Evolutionary conservation across 2,329 filamentous ascomycete genomes (phyloP).

Genomic region (Fusarium setosum): DNA sequence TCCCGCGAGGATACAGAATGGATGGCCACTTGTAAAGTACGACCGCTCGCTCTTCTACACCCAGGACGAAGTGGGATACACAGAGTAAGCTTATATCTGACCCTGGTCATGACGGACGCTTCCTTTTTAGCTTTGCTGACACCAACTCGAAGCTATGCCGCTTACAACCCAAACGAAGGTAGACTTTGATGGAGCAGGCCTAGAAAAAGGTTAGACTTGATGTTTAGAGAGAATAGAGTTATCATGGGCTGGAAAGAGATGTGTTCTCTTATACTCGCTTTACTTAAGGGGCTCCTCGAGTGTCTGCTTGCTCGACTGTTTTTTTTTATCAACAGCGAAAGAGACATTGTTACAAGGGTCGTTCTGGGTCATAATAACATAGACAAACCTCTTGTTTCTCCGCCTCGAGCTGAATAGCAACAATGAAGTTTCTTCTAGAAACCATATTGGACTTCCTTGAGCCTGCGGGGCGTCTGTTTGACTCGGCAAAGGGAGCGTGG

Average conservation of each 20-base stretch:
- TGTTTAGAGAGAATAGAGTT: not conserved
- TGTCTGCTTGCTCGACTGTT: too few species aligned
- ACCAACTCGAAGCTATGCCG: constrained; percentile 17
- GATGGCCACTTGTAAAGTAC: constrained; percentile 37
- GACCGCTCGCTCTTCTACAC: constrained; percentile 38
- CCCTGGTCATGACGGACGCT: too few species aligned
- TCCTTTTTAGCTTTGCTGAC: too few species aligned
- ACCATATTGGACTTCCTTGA: not conserved
- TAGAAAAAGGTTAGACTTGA: not conserved
- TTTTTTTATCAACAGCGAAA: too few species aligned
- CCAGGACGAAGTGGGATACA: constrained; percentile 30
- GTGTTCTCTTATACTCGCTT: too few species aligned
- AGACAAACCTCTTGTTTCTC: too few species aligned
- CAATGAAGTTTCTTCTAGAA: not conserved
- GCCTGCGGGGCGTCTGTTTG: too few species aligned
- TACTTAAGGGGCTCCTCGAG: too few species aligned
- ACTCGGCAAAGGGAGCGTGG: not conserved
- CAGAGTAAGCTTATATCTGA: constrained; percentile 23
- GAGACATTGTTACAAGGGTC: too few species aligned
- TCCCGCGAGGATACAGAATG: constrained; percentile 38
- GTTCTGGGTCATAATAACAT: too few species aligned
- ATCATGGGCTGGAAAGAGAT: too few species aligned
- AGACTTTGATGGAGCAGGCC: constrained; percentile 19
- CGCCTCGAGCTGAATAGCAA: too few species aligned
- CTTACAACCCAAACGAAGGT: constrained; percentile 19